Percentiles rank a stretch among this genome's conserved stretches.
These are phyloP conservation scores for Rhizophora mangle DNA, from an alignment of 345 rosid genomes.

Conservation along the genomic window DNA sequence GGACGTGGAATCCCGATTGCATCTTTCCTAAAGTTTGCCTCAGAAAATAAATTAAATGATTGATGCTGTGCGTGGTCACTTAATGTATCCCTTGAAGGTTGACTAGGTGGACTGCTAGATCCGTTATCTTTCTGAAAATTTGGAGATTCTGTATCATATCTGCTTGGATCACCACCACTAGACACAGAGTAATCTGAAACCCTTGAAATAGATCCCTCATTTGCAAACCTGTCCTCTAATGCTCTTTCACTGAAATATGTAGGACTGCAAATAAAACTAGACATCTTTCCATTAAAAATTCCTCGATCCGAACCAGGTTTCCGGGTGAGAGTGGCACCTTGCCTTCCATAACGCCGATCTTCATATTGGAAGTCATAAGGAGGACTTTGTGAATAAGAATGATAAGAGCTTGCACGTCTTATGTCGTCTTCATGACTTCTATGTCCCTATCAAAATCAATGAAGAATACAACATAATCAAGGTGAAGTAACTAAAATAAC, in stretches of 20 bases:
- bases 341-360: constrained; percentile 79
- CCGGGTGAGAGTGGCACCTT: constrained; percentile 55
- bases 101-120: constrained; percentile 59
- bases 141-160: constrained; percentile 66
- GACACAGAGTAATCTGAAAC: constrained; percentile 79
- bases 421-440: constrained; percentile 57
- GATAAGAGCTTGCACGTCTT: constrained; percentile 93
- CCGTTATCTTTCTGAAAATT: constrained; percentile 58
- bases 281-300: constrained; percentile 48
- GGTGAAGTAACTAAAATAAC: constrained; percentile 14
- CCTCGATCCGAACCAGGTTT: constrained; percentile 95
- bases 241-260: constrained; percentile 55
- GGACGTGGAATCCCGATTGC: constrained; percentile 42
- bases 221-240: constrained; percentile 74
- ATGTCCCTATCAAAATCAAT: constrained; percentile 51
- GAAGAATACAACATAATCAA: constrained; percentile 16
- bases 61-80: constrained; percentile 34
- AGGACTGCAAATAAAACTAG: constrained; percentile 81
- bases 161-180: constrained; percentile 72
- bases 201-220: constrained; percentile 80
- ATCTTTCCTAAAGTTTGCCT: constrained; percentile 36
- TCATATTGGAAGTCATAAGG: constrained; percentile 97
- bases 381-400: constrained; percentile 97
- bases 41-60: constrained; percentile 39
- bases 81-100: constrained; percentile 40